Conservation (phyloP, 2,329 filamentous ascomycete genomes). For the Calonectria fujianensis region DNA sequence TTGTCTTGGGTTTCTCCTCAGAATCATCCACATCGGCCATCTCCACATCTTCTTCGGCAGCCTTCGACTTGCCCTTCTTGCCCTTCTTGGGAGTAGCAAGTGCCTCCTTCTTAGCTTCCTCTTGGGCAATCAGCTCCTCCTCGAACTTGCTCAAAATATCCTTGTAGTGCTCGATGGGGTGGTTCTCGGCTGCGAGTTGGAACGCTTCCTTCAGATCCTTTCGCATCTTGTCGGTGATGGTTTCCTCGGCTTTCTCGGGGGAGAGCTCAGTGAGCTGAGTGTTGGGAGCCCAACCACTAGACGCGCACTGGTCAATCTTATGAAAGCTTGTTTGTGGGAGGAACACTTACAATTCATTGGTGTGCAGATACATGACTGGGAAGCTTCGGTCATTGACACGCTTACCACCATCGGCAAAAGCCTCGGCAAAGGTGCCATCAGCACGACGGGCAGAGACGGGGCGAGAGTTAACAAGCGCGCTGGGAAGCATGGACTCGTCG, state of each 20-base stretch:
- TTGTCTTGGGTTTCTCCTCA: slow-evolving; percentile 76
- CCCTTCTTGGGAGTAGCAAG: slow-evolving; percentile 63
- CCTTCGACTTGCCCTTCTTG: slow-evolving; percentile 70
- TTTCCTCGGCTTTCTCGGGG: slow-evolving; percentile 80
- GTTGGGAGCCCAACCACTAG: slow-evolving; percentile 93
- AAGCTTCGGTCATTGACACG: slow-evolving; percentile 90
- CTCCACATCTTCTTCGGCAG: slow-evolving; percentile 74
- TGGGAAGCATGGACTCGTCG: slow-evolving; percentile 94
- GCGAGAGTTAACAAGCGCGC: slow-evolving; percentile 83
- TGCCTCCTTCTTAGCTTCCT: slow-evolving; percentile 66
- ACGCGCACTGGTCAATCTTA: slow-evolving; percentile 41
- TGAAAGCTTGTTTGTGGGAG: neutral
- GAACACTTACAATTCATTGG: slow-evolving; percentile 94
- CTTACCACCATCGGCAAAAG: slow-evolving; percentile 91
- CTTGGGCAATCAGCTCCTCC: slow-evolving; percentile 77
- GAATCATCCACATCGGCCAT: slow-evolving; percentile 78
- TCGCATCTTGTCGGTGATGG: slow-evolving; percentile 84
- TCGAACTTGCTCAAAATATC: slow-evolving; percentile 82
- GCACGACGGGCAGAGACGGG: slow-evolving; percentile 88
- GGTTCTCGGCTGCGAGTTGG: slow-evolving; percentile 84
- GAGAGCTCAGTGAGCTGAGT: slow-evolving; percentile 87
- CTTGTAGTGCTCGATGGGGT: slow-evolving; percentile 90
- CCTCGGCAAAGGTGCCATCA: slow-evolving; percentile 91
- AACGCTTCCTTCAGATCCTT: slow-evolving; percentile 89
- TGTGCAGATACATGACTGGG: slow-evolving; percentile 94